A percentile compares a stretch with the other conserved stretches of the same genome.
These are phyloP conservation scores for Curvularia hawaiiensis DNA, from an alignment of 2,329 filamentous ascomycete species.

Conservation along the genomic window DNA sequence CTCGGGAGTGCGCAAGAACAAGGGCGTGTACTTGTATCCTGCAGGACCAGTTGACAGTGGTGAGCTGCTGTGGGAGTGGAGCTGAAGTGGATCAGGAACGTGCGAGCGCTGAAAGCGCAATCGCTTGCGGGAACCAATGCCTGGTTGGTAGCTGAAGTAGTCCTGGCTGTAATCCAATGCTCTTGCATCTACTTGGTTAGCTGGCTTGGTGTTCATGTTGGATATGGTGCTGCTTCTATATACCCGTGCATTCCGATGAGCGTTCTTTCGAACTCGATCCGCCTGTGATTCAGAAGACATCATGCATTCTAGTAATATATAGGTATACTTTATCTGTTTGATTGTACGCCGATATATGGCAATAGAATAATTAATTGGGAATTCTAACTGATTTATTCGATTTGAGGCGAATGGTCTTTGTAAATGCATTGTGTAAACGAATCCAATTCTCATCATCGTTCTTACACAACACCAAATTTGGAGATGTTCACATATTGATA, in stretches of 20 bases:
- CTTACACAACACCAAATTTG: neutral
- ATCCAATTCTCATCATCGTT: neutral
- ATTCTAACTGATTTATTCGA: neutral
- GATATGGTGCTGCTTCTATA: neutral
- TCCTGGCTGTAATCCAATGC: neutral
- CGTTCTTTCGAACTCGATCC: neutral
- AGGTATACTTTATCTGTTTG: neutral
- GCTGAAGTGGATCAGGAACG: neutral
- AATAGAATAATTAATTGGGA: neutral
- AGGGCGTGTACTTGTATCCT: constrained; percentile 8
- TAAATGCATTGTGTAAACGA: neutral
- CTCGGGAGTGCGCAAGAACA: neutral
- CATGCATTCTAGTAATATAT: neutral
- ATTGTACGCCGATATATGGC: neutral
- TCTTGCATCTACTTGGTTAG: neutral
- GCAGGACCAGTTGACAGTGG: constrained; percentile 5
- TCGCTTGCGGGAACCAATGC: too few relatives aligned
- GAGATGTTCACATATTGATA: neutral
- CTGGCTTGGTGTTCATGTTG: neutral
- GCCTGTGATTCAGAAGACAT: neutral
- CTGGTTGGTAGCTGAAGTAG: neutral
- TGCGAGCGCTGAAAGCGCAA: neutral
- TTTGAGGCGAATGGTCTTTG: neutral
- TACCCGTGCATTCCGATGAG: neutral
- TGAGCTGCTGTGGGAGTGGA: neutral